Conservation (phyloP, 305 asterid species). For the Fraxinus xanthoxyloides region DNA sequence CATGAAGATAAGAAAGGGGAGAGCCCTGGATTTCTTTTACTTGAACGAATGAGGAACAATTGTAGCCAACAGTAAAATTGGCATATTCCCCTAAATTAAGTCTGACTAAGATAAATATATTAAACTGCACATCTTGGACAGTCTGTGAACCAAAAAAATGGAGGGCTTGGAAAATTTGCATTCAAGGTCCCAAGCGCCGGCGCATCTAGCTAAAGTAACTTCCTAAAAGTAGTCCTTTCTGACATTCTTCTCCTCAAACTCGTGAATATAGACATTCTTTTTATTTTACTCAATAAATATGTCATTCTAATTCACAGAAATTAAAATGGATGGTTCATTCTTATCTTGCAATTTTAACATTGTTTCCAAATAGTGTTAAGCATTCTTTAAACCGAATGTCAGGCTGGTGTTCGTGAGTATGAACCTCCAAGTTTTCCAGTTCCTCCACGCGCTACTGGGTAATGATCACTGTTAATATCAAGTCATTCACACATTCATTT, state of each 20-base stretch:
- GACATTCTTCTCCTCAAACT: conserved; percentile 6
- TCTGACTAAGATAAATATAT: neutral
- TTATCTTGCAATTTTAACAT: conserved; percentile 8
- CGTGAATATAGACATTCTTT: neutral
- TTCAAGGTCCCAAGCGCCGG: neutral
- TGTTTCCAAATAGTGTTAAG: conserved; percentile 18
- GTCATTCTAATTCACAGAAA: neutral
- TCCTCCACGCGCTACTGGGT: conserved; percentile 55
- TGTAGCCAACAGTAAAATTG: neutral
- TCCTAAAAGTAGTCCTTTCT: neutral
- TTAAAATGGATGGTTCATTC: neutral
- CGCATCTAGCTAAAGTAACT: neutral
- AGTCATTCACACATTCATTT: neutral
- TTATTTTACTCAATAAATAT: neutral
- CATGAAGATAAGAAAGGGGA: neutral
- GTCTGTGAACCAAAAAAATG: neutral
- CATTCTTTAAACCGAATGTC: conserved; percentile 24
- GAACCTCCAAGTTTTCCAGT: conserved; percentile 49
- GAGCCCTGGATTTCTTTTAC: neutral
- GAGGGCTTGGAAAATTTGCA: neutral
- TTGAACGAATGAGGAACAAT: neutral
- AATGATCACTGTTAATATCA: conserved; percentile 22
- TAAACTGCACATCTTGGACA: conserved; percentile 1
- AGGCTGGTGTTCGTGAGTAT: conserved; percentile 56
- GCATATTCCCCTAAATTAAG: neutral